phyloP scores from a whole-genome alignment of 768 basidiomycete species.

The Termitomyces sp. region DNA sequence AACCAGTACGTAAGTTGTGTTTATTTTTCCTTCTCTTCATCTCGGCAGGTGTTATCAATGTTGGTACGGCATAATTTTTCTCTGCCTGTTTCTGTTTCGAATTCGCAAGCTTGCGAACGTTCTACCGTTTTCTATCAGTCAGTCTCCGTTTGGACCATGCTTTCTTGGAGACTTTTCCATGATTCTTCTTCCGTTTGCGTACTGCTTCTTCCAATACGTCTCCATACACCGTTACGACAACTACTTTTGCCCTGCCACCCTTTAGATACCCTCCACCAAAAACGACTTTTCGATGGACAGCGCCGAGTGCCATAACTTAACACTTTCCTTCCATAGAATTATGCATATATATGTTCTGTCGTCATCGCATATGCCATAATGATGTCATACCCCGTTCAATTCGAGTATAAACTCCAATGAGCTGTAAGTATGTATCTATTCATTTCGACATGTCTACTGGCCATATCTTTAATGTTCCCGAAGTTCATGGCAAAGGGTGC shows the following conservation, averaged over 20 bases:
- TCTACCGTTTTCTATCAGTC: background rate
- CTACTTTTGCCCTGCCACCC: background rate
- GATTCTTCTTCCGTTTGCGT: background rate
- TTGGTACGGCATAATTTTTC: background rate
- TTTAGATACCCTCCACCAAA: background rate
- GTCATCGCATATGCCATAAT: constrained; percentile 2
- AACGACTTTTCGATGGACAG: background rate
- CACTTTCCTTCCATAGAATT: background rate
- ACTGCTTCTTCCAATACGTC: background rate
- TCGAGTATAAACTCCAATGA: background rate
- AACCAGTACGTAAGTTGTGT: background rate
- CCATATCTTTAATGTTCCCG: constrained; percentile 33
- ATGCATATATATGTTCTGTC: background rate
- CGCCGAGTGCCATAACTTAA: background rate
- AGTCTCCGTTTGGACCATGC: background rate
- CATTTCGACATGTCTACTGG: constrained; percentile 17
- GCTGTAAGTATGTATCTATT: background rate
- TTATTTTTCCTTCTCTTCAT: background rate
- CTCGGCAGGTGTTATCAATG: background rate
- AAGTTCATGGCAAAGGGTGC: constrained; percentile 27
- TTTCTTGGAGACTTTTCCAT: background rate
- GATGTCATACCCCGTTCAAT: constrained; percentile 4
- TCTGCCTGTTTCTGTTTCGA: background rate
- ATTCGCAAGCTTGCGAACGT: background rate
- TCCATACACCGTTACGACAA: background rate